Base-by-base conservation (phyloP, 2,329 filamentous ascomycete species). In the Penicillium crustosum region DNA sequence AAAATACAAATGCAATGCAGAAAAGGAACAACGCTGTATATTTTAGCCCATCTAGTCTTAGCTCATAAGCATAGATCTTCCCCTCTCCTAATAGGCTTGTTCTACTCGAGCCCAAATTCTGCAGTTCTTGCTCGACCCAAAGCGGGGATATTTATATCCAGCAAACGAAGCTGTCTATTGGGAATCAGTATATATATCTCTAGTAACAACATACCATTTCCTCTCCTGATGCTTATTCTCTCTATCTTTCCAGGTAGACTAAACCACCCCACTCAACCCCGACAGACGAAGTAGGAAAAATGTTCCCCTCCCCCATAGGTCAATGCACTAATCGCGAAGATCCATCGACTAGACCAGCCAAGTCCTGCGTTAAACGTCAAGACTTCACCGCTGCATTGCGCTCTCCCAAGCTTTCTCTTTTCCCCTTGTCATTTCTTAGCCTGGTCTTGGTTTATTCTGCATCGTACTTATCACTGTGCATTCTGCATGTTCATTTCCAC, bases 21-120 rank as follows among this genome's bases (percentile, higher is more conserved):
- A 12, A 21, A 13, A 23, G 13, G 6, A 25, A 38, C 6, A n/a
- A 27, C 23, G 5, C 9, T 17, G 10, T 25, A 25, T 43, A 17
- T 17, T 9, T 49, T 67, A 57, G 36, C 67, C 65, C 54, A 55
- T 63, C 61, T 63, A 33, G 65, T 67, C 53, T 50, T 69, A 68
- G 66, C 58, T 36, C 21, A 36, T 15, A 19, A 25, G 19, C 9
- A 29, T 41, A 27, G 31, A 43, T 33, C 53, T 21, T 13, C 25
- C 31, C 42, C 25, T 25, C 25, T 25, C 25, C 25, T 25, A 25
- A 25, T 25, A 27, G 25, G 25, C 25, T 27, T 27, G 25, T 27
- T 27, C 25, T 27, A 27, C 25, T 33, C 12, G 4, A 33, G 27
- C 44, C 44, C 44, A 47, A 33, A 43, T 15, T 27, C 23, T 21